phyloP scores from a whole-genome alignment of 2,329 filamentous ascomycete species.

The Ophiocordyceps camponoti-saundersi region DNA sequence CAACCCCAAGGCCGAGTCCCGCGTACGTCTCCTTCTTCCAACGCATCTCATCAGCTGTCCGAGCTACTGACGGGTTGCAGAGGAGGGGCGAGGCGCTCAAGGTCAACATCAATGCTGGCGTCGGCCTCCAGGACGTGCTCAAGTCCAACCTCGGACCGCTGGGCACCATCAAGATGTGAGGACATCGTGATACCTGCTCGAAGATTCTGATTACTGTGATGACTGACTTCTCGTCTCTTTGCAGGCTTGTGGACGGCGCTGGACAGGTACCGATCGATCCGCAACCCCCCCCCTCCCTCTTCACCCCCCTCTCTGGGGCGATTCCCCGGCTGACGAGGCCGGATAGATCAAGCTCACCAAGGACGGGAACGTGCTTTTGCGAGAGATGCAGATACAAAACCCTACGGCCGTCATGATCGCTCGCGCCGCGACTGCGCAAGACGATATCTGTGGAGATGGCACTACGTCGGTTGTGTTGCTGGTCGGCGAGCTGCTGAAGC shows the following conservation, averaged over 20 bases:
- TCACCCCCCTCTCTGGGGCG: background rate
- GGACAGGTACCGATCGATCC: conserved; percentile 36
- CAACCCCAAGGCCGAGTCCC: conserved; percentile 96
- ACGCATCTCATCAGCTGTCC: background rate
- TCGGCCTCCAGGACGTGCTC: conserved; percentile 84
- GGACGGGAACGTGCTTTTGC: conserved; percentile 76
- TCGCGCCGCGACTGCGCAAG: conserved; percentile 82
- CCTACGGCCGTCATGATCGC: conserved; percentile 82
- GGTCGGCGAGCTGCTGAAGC: conserved; percentile 93
- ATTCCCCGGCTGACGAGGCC: conserved; percentile 10
- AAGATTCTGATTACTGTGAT: conserved; percentile 1
- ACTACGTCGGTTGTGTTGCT: conserved; percentile 92
- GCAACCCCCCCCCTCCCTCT: background rate
- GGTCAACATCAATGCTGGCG: conserved; percentile 93
- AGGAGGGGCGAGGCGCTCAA: conserved; percentile 89
- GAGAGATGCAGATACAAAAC: conserved; percentile 91
- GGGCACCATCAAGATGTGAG: conserved; percentile 89
- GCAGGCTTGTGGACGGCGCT: conserved; percentile 51
- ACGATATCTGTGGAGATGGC: conserved; percentile 95
- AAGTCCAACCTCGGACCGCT: conserved; percentile 90
- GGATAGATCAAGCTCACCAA: conserved; percentile 92
- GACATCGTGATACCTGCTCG: background rate
- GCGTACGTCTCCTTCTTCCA: conserved; percentile 42
- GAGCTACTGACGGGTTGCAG: conserved; percentile 27
- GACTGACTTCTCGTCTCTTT: conserved; percentile 9